Percentiles rank a stretch among this genome's conserved stretches.
These are phyloP conservation scores for Cupressus sempervirens DNA, from an alignment of 75 land plant species.

Conservation along the genomic window DNA sequence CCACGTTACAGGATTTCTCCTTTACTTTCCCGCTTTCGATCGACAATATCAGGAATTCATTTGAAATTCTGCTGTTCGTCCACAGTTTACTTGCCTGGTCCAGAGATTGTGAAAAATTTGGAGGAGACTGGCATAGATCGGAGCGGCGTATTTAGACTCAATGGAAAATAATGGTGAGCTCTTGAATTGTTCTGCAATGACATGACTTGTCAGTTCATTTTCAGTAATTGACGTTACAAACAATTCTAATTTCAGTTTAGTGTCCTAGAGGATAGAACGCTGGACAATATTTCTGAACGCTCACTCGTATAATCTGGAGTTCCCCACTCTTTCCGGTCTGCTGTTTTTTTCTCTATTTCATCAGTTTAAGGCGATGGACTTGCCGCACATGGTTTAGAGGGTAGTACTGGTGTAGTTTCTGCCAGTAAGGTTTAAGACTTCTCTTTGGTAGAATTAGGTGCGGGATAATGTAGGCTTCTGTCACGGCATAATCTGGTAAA, in stretches of 20 bases:
- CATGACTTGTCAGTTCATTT: not conserved
- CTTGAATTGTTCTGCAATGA: not conserved
- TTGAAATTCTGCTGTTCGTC: not conserved
- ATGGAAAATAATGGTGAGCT: constrained; percentile 4
- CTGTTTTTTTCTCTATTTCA: not conserved
- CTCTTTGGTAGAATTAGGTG: not conserved
- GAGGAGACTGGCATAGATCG: not conserved
- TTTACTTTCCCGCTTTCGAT: not conserved
- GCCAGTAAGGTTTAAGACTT: not conserved
- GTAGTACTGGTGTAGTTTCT: not conserved
- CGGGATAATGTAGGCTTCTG: not conserved
- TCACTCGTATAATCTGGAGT: not conserved
- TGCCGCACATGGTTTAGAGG: not conserved
- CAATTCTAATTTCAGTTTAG: no score
- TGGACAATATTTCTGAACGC: not conserved
- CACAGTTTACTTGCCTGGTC: not conserved
- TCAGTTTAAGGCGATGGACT: no score
- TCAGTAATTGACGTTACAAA: no score
- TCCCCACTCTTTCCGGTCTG: not conserved
- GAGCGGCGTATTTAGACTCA: not conserved
- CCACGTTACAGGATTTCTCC: not conserved
- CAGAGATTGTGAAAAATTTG: not conserved
- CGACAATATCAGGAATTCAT: not conserved
- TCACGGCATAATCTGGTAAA: not conserved
- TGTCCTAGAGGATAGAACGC: no score